These are phyloP conservation scores for Kalanchoe fedtschenkoi DNA, from an alignment of 164 flowering plant genomes.

Conservation along the genomic window DNA sequence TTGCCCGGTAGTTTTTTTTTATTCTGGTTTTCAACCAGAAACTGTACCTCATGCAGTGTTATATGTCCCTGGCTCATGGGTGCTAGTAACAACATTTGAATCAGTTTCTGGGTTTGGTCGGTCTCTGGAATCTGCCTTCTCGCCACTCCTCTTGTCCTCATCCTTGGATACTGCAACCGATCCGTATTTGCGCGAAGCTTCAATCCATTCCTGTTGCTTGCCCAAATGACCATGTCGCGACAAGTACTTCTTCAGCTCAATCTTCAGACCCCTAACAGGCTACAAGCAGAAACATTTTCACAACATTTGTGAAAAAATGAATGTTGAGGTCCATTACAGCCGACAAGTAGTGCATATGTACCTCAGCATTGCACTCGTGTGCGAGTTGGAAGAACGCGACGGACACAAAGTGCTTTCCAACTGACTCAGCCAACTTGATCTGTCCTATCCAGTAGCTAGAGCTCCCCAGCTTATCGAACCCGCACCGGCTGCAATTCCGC, in stretches of 20 bases:
- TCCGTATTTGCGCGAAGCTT: conserved; percentile 19
- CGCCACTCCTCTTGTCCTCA: background rate
- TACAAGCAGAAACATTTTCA: background rate
- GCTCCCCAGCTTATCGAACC: conserved; percentile 30
- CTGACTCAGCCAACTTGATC: conserved; percentile 35
- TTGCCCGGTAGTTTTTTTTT: no score
- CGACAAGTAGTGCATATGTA: conserved; percentile 9
- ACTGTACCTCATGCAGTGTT: background rate
- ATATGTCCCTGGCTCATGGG: background rate
- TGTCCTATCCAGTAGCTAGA: conserved; percentile 36
- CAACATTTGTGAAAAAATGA: no score
- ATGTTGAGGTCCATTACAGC: no score
- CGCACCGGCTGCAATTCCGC: conserved; percentile 35
- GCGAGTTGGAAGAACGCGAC: conserved; percentile 33
- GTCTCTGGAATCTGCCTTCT: background rate
- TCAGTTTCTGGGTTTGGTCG: background rate
- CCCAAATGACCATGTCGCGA: conserved; percentile 17
- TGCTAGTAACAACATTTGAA: background rate
- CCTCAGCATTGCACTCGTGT: conserved; percentile 30
- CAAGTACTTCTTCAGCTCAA: conserved; percentile 26
- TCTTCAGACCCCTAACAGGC: conserved; percentile 17
- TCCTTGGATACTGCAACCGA: background rate
- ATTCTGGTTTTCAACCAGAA: no score
- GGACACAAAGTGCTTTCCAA: conserved; percentile 32
- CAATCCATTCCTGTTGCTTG: conserved; percentile 17